Evolutionary conservation across 73 alveolate species (phyloP).

Genomic region (Effrenium voratum): DNA sequence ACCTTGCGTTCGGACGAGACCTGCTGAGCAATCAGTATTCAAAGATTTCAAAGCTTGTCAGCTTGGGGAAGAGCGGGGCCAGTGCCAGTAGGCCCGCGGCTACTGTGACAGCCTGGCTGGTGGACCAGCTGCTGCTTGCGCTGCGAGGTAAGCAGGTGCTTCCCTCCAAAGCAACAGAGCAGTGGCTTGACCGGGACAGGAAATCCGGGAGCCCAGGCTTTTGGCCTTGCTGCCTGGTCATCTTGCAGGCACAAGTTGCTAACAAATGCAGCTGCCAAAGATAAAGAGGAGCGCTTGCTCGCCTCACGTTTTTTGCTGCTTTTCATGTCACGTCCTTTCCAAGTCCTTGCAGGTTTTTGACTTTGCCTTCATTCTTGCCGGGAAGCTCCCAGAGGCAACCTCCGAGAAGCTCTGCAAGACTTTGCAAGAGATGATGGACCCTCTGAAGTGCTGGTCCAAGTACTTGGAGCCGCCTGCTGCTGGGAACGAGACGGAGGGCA

Average conservation of each 20-base stretch:
- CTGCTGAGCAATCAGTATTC: neutral
- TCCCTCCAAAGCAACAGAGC: neutral
- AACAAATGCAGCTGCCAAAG: neutral
- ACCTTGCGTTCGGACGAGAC: constrained; percentile 17
- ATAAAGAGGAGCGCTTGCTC: neutral
- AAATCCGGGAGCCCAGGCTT: neutral
- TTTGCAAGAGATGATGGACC: neutral
- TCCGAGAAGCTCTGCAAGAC: neutral
- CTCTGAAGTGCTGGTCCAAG: neutral
- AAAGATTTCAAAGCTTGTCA: neutral
- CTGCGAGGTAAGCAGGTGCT: neutral
- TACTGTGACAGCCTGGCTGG: neutral
- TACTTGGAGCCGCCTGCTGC: neutral
- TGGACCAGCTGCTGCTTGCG: neutral
- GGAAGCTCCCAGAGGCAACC: constrained; percentile 15
- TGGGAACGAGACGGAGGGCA: neutral
- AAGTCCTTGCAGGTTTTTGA: constrained; percentile 1
- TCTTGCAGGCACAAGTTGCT: neutral
- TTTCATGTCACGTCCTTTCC: neutral
- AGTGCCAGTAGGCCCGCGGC: neutral
- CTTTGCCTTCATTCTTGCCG: neutral
- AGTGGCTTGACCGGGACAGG: neutral
- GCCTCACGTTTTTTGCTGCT: neutral
- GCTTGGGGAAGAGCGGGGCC: neutral
- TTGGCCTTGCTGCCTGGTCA: neutral